Conservation (phyloP, 768 basidiomycete species). For the Boletus fagicola region DNA sequence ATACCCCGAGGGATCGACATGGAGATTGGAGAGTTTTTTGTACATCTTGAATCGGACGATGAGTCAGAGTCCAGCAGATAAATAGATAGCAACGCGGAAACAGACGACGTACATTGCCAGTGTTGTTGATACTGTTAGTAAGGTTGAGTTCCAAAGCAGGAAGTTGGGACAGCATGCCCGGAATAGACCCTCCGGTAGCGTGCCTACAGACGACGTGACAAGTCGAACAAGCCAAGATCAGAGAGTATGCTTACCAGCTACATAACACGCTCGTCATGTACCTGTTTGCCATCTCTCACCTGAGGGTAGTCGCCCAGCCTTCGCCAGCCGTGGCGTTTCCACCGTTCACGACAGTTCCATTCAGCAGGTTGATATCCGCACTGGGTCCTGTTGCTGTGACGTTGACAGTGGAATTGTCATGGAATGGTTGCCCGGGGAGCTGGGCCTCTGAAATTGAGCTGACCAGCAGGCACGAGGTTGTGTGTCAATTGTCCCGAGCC, state of each 20-base stretch:
- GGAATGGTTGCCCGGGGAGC: constrained; percentile 66
- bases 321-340: constrained; percentile 60
- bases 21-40: constrained; percentile 79
- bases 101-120: constrained; percentile 61
- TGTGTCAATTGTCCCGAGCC: constrained; percentile 55
- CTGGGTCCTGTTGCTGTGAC: constrained; percentile 50
- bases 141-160: constrained; percentile 68
- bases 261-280: constrained; percentile 83
- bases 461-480: constrained; percentile 70
- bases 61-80: neutral
- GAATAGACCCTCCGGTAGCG: constrained; percentile 85
- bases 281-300: constrained; percentile 78
- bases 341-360: constrained; percentile 62
- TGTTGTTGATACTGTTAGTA: constrained; percentile 62
- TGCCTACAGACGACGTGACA: constrained; percentile 45
- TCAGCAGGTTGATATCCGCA: constrained; percentile 59
- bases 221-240: neutral
- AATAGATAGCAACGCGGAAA: neutral
- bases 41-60: constrained; percentile 57
- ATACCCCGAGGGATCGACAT: constrained; percentile 74
- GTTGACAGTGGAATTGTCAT: constrained; percentile 37
- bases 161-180: constrained; percentile 63
- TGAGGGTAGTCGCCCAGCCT: constrained; percentile 62
- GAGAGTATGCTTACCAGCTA: constrained; percentile 61
- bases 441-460: constrained; percentile 74